Evolutionary conservation across 495 filamentous ascomycete species (phyloP).

Genomic region (Terfezia boudieri): DNA sequence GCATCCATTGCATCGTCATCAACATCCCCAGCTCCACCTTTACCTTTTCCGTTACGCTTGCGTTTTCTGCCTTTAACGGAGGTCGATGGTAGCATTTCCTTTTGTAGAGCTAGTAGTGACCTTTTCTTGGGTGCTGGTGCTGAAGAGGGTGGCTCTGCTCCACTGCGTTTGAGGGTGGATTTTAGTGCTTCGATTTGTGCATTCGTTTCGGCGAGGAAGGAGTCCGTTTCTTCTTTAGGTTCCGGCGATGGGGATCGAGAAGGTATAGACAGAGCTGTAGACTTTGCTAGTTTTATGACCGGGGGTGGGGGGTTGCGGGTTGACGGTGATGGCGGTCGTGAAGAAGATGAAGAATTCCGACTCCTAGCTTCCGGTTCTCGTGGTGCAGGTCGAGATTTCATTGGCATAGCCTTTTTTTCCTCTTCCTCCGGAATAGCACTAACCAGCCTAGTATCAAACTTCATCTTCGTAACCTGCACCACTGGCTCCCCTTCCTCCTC

Average conservation of each 20-base stretch:
- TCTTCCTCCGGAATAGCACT: conserved; percentile 26
- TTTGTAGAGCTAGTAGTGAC: conserved; percentile 32
- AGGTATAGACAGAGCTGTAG: not conserved
- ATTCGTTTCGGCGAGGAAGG: conserved; percentile 40
- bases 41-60: conserved; percentile 26
- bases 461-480: conserved; percentile 58
- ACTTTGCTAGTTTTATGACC: not conserved
- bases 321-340: not conserved
- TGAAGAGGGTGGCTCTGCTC: conserved; percentile 1
- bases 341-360: conserved; percentile 1
- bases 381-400: conserved; percentile 14
- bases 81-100: conserved; percentile 64
- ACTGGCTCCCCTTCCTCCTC: conserved; percentile 44
- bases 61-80: conserved; percentile 63
- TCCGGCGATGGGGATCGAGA: conserved; percentile 4
- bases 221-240: not conserved
- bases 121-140: conserved; percentile 23
- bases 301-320: conserved; percentile 3
- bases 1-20: conserved; percentile 12
- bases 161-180: conserved; percentile 61
- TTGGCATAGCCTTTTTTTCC: not conserved
- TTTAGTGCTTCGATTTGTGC: conserved; percentile 79
- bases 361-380: not conserved
- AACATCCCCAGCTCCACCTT: conserved; percentile 5
- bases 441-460: conserved; percentile 74